A percentile compares a stretch with the other conserved stretches of the same genome.
phyloP scores from a whole-genome alignment of 805 yeast species.

The Ogataea glucozyma region DNA sequence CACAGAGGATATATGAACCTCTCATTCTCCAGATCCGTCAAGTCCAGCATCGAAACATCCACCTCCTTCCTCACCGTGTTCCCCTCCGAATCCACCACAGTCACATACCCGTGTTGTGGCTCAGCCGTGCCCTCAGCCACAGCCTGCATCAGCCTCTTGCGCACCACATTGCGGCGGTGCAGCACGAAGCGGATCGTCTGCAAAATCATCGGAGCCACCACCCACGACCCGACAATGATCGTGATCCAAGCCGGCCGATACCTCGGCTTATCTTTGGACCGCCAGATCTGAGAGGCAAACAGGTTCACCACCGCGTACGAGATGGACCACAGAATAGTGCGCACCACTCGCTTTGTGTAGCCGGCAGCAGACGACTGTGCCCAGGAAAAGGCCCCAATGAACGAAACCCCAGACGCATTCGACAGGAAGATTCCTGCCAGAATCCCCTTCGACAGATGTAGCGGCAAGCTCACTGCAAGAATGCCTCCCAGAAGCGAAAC shows the following conservation, averaged over 20 bases:
- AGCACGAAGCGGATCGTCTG: conserved; percentile 46
- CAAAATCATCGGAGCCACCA: conserved; percentile 45
- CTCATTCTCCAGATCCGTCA: conserved; percentile 53
- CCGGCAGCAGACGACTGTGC: conserved; percentile 39
- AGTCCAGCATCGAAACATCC: conserved; percentile 46
- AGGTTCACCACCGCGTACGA: conserved; percentile 49
- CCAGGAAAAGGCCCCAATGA: conserved; percentile 28
- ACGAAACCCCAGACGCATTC: conserved; percentile 32
- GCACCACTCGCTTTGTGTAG: conserved; percentile 49
- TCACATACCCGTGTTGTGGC: conserved; percentile 30
- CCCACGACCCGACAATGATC: conserved; percentile 52
- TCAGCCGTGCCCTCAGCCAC: conserved; percentile 21
- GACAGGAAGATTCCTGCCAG: conserved; percentile 5
- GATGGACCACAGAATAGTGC: conserved; percentile 48
- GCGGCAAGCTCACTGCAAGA: conserved; percentile 2
- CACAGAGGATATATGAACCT: conserved; percentile 50
- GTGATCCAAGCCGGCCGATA: conserved; percentile 52
- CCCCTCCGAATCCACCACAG: conserved; percentile 22
- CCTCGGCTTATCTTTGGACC: conserved; percentile 45
- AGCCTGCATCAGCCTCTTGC: conserved; percentile 24
- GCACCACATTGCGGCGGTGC: conserved; percentile 41
- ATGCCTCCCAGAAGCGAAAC: not conserved
- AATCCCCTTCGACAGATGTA: not conserved
- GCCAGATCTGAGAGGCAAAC: conserved; percentile 58
- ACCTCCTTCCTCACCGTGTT: conserved; percentile 31